phyloP scores from a whole-genome alignment of 1,284 basidiomycete species.

The Boletellus deceptivus region DNA sequence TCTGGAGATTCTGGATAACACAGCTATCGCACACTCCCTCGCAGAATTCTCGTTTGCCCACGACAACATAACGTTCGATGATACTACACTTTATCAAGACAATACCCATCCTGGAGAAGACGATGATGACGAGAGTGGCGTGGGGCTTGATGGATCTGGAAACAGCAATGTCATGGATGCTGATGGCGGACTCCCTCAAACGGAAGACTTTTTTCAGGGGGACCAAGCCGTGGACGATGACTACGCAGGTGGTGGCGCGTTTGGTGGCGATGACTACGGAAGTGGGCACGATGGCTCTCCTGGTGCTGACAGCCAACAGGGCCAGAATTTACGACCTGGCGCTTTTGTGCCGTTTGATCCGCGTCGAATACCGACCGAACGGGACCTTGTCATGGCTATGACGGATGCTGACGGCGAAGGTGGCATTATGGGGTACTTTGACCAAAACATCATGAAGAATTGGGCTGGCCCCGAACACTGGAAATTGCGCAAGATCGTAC shows the following conservation, averaged over 20 bases:
- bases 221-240: slow-evolving; percentile 67
- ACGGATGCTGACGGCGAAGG: slow-evolving; percentile 60
- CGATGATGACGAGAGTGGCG: slow-evolving; percentile 47
- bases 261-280: slow-evolving; percentile 46
- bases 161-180: slow-evolving; percentile 42
- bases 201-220: slow-evolving; percentile 77
- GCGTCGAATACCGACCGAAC: slow-evolving; percentile 62
- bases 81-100: slow-evolving; percentile 55
- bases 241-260: slow-evolving; percentile 43
- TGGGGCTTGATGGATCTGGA: slow-evolving; percentile 28
- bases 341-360: slow-evolving; percentile 79
- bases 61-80: slow-evolving; percentile 59
- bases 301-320: slow-evolving; percentile 39
- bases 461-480: slow-evolving; percentile 99
- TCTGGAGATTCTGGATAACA: slow-evolving; percentile 58
- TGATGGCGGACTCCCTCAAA: slow-evolving; percentile 48
- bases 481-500: slow-evolving; percentile 81
- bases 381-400: slow-evolving; percentile 85
- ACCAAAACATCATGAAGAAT: slow-evolving; percentile 85
- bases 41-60: slow-evolving; percentile 77
- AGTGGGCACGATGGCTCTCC: slow-evolving; percentile 42
- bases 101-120: slow-evolving; percentile 44
- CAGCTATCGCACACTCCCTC: slow-evolving; percentile 79
- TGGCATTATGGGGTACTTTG: slow-evolving; percentile 92
- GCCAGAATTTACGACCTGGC: slow-evolving; percentile 43